Evolutionary conservation across 2,329 filamentous ascomycete genomes (phyloP).

Genomic region (Corynespora cassiicola): DNA sequence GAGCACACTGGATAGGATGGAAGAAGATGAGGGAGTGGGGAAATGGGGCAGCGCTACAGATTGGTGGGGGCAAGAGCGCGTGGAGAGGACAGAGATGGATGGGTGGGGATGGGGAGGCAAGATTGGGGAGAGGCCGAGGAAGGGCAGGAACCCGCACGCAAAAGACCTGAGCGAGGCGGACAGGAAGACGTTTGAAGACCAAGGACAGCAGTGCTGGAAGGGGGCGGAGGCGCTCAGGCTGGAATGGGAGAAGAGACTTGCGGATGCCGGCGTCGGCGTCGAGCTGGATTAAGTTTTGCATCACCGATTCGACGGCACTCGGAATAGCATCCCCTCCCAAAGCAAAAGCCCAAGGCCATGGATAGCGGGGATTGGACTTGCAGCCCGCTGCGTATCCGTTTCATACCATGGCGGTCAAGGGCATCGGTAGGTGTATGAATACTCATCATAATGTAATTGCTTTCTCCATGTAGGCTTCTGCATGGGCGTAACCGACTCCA

Average conservation of each 20-base stretch:
- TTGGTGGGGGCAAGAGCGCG: slow-evolving; percentile 62
- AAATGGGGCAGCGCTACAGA: slow-evolving; percentile 88
- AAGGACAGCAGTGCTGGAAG: slow-evolving; percentile 69
- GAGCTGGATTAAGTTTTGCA: slow-evolving; percentile 35
- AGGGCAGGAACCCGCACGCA: slow-evolving; percentile 65
- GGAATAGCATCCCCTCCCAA: no score
- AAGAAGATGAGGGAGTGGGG: slow-evolving; percentile 59
- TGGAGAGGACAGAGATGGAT: slow-evolving; percentile 81
- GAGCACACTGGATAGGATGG: slow-evolving; percentile 64
- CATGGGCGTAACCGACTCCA: no score
- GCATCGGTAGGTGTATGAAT: no score
- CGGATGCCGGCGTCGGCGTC: slow-evolving; percentile 44
- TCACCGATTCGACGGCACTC: no score
- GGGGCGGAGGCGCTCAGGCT: slow-evolving; percentile 74
- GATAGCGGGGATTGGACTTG: no score
- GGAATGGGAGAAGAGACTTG: slow-evolving; percentile 63
- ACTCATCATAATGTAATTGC: no score
- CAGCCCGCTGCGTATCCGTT: no score
- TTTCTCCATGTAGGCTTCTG: no score
- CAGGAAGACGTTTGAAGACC: slow-evolving; percentile 66
- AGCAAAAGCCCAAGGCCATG: no score
- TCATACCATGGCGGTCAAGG: no score
- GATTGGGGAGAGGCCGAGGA: slow-evolving; percentile 57
- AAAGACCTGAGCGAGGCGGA: slow-evolving; percentile 67
- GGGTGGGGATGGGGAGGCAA: slow-evolving; percentile 77